Percentiles rank a stretch among this genome's conserved stretches.
These are phyloP conservation scores for Plasmodium malariae DNA, from an alignment of 169 alveolate genomes.

Conservation along the genomic window DNA sequence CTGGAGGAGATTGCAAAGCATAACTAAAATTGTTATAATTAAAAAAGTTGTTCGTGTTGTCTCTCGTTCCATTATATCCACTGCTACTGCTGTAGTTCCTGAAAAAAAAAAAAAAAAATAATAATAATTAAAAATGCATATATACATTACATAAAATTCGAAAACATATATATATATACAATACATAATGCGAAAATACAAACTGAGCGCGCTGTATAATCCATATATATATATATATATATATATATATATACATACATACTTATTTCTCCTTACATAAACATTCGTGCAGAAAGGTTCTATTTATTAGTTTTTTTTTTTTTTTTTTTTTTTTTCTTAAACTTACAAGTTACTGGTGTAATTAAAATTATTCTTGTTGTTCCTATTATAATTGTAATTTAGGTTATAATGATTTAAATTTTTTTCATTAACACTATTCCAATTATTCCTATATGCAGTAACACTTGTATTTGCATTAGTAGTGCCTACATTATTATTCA, in stretches of 20 bases:
- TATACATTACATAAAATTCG: too few species aligned
- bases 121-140: neutral
- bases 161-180: too few species aligned
- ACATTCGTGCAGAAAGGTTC: neutral
- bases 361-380: conserved; percentile 40
- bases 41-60: conserved; percentile 52
- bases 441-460: conserved; percentile 35
- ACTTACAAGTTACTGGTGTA: conserved; percentile 70
- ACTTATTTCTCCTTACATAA: too few species aligned
- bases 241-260: too few species aligned
- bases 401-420: conserved; percentile 51
- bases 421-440: conserved; percentile 70
- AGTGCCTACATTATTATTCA: conserved; percentile 35
- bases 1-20: conserved; percentile 66
- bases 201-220: too few species aligned
- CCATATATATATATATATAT: conserved; percentile 11
- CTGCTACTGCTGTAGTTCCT: conserved; percentile 68
- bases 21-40: conserved; percentile 56
- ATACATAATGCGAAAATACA: too few species aligned
- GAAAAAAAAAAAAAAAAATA: neutral
- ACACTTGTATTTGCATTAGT: conserved; percentile 46
- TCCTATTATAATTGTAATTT: conserved; percentile 57
- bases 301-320: too few species aligned
- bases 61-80: conserved; percentile 67
- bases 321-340: neutral